phyloP scores from a whole-genome alignment of 805 yeast species.

The Candida morakotiae region DNA sequence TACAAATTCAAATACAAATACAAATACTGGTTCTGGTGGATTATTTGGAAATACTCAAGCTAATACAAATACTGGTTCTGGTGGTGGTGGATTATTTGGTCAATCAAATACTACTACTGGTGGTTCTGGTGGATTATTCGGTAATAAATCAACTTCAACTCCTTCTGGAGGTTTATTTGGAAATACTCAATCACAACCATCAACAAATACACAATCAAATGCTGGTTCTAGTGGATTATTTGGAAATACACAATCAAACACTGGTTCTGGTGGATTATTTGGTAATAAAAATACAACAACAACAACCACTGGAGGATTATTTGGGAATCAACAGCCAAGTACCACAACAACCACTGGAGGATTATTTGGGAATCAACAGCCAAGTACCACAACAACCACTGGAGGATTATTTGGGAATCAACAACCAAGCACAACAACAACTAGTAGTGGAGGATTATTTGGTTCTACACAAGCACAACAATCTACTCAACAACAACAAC shows the following conservation, averaged over 20 bases:
- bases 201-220: conserved; percentile 4
- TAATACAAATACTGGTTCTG: background rate
- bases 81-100: conserved; percentile 15
- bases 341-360: conserved; percentile 2
- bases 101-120: conserved; percentile 2
- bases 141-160: background rate
- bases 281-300: conserved; percentile 14
- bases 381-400: conserved; percentile 10
- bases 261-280: conserved; percentile 23
- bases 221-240: conserved; percentile 12
- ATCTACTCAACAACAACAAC: conserved; percentile 17
- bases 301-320: conserved; percentile 15
- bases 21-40: conserved; percentile 19
- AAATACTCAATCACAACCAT: conserved; percentile 7
- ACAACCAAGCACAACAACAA: conserved; percentile 15
- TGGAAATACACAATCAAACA: background rate
- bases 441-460: conserved; percentile 17
- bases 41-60: conserved; percentile 15
- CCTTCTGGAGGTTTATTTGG: conserved; percentile 20
- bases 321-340: conserved; percentile 15
- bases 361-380: background rate
- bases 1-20: conserved; percentile 2
- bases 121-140: conserved; percentile 7
- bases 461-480: conserved; percentile 11
- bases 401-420: conserved; percentile 17